Evolutionary conservation across 495 filamentous ascomycete species (phyloP), one percentile per base, ranked within the genome.

Genomic region (Lentithecium fluviatile): DNA sequence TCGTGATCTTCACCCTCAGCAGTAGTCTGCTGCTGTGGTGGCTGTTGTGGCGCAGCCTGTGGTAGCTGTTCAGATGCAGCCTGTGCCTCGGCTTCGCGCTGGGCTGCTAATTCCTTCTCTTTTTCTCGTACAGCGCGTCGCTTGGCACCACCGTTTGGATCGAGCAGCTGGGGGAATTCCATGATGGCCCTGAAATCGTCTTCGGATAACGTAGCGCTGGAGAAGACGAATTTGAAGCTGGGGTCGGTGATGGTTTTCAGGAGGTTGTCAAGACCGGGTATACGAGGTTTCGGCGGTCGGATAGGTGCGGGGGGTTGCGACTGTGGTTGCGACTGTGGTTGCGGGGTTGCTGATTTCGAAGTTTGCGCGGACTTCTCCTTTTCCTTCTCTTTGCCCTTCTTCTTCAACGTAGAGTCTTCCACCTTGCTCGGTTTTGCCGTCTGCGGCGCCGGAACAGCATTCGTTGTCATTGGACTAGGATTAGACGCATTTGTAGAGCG

Each of bases 131-230:
- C 83, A 3, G 83, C 83, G 21, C 86, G 81, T 56, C 91, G 84
- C 70, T 87, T 90, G 25, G 83, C 82, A 12, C 90, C 89, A 49
- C 90, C 90, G 49, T 86, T 80, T 1, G 82, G 74, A 70, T 96
- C 91, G 59, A 96, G 91, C 45, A 97, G 77, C 1, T 88, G 89
- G 1, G 91, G 90, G 51, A 82, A 87, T 34, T 84, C 79, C 36
- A 79, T 75, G 17, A 90, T 79, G 12, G 77, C 71, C 43, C 79
- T 76, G 8, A 83, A 51, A 25, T 85, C 80, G 23, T 87, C 83
- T 12, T 77, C 69, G 13, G 77, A 69, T 45, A 85, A 73, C 11
- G 77, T 70, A 42, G 76, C 71, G 13, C 75, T 64, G 10, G 81
- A 81, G 63, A 89, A 88, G 15, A 77, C 67, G 65, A 87, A 88